A percentile compares a stretch with the other conserved stretches of the same genome.
phyloP scores from a whole-genome alignment of 495 filamentous ascomycete genomes.

The Pseudevernia furfuracea region DNA sequence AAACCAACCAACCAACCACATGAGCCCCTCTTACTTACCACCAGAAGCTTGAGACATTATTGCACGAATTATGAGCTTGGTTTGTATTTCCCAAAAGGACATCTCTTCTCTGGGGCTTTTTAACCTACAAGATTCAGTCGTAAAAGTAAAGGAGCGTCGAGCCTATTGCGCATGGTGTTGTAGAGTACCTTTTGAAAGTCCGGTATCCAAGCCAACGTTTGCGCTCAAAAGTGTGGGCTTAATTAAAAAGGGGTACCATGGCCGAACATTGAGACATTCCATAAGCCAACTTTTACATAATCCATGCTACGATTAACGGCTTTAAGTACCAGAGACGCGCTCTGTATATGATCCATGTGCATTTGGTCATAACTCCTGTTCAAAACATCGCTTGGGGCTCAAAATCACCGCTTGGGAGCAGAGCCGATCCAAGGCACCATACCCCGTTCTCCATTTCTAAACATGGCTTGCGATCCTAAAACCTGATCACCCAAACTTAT shows the following conservation, averaged over 20 bases:
- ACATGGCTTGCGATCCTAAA: neutral
- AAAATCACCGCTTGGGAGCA: neutral
- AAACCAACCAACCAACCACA: no score
- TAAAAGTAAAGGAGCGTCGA: neutral
- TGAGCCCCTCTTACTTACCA: no score
- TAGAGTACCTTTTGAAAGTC: neutral
- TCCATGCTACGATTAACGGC: neutral
- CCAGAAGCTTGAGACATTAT: no score
- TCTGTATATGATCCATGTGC: neutral
- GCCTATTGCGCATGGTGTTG: neutral
- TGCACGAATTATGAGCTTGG: no score
- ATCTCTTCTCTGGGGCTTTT: no score
- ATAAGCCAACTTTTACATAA: neutral
- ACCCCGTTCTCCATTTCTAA: neutral
- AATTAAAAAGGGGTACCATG: neutral
- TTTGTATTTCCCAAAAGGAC: no score
- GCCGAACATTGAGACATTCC: neutral
- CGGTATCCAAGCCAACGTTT: neutral
- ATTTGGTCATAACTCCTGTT: no score
- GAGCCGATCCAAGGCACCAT: neutral
- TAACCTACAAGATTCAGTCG: no score
- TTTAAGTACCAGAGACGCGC: neutral
- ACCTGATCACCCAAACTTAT: slow-evolving; percentile 42
- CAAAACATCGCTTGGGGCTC: no score
- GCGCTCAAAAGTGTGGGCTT: neutral